A percentile compares a stretch with the other conserved stretches of the same genome.
These are phyloP conservation scores for Bruguiera sexangula DNA, from an alignment of 345 rosid species.

Conservation along the genomic window DNA sequence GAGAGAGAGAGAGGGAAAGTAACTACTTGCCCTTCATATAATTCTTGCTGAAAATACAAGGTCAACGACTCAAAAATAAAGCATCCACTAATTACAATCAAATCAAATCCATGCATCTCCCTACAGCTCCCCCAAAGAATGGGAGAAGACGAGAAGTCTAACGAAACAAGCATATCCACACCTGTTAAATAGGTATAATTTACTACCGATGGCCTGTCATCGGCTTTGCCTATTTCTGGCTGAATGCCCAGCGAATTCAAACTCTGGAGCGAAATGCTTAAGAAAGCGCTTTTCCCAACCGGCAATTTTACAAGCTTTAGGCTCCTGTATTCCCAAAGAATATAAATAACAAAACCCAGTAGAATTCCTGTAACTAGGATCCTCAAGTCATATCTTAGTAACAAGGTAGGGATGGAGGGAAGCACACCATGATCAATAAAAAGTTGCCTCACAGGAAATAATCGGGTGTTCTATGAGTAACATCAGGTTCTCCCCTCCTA, in stretches of 20 bases:
- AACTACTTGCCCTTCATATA: background rate
- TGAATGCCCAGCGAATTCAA: slow-evolving; percentile 6
- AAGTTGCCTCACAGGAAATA: slow-evolving; percentile 46
- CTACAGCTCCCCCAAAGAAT: background rate
- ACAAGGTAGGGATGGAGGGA: background rate
- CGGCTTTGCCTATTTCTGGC: background rate
- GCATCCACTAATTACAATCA: slow-evolving; percentile 3
- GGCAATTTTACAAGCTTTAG: slow-evolving; percentile 18
- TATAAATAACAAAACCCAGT: background rate
- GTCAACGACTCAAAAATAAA: background rate
- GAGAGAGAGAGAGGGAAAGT: background rate
- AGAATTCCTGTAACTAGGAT: slow-evolving; percentile 10
- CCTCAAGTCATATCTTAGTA: background rate
- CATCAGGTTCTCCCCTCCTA: slow-evolving; percentile 96
- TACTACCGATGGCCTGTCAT: background rate
- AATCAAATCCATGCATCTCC: slow-evolving; percentile 4
- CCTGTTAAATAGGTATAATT: slow-evolving; percentile 12
- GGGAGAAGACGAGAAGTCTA: background rate
- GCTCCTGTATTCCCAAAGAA: slow-evolving; percentile 6
- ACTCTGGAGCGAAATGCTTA: slow-evolving; percentile 8
- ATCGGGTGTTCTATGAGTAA: slow-evolving; percentile 92
- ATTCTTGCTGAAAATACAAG: background rate
- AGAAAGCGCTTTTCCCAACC: background rate
- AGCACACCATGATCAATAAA: background rate
- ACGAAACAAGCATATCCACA: slow-evolving; percentile 19